Conservation (phyloP, 441 rosid genomes). For the Pelargonium citronellum region DNA sequence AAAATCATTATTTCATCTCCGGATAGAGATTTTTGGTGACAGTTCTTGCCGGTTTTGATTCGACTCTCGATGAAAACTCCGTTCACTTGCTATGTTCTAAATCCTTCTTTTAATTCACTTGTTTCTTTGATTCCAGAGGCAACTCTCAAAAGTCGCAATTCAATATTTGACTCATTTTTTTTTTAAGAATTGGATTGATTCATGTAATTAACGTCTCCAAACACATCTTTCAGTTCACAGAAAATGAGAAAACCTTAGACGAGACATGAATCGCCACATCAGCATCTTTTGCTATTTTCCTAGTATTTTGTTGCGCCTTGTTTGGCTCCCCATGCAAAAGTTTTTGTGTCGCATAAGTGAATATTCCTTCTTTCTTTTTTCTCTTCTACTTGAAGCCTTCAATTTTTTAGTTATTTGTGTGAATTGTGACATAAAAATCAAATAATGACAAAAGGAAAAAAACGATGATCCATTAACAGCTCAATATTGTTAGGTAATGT, state of each 20-base stretch:
- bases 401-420: not conserved
- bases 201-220: not conserved
- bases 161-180: no score
- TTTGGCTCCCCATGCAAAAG: not conserved
- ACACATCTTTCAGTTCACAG: not conserved
- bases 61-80: no score
- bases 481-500: not conserved
- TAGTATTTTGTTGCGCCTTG: not conserved
- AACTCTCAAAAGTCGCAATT: no score
- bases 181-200: no score
- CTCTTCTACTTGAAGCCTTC: not conserved
- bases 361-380: not conserved
- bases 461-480: not conserved
- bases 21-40: no score
- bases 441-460: not conserved
- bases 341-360: not conserved
- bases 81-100: no score
- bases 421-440: not conserved
- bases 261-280: not conserved
- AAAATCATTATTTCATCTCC: no score
- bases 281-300: not conserved
- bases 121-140: no score
- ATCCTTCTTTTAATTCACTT: no score
- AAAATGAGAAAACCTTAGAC: not conserved
- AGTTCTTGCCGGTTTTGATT: no score